Evolutionary conservation across 139 green algal species (phyloP).

Genomic region (Chlorella sp.): DNA sequence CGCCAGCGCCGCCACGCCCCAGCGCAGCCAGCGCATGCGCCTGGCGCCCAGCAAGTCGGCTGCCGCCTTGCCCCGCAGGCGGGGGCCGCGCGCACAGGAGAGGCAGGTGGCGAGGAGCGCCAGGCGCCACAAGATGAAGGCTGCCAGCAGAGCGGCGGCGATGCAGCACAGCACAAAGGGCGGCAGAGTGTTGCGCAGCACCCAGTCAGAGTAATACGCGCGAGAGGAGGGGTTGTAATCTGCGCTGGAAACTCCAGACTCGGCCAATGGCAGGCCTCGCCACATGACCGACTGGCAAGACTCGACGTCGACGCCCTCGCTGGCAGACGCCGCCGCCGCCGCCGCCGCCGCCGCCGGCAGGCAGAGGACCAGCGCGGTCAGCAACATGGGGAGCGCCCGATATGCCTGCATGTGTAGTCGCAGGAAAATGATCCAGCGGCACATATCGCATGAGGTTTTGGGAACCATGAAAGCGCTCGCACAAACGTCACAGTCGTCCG

Average conservation of each 20-base stretch:
- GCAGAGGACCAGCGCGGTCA: no score
- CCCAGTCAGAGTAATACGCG: neutral
- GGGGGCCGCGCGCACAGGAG: slow-evolving; percentile 8
- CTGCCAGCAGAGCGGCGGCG: neutral
- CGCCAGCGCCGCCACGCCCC: neutral
- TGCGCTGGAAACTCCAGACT: neutral
- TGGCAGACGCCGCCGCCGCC: no score
- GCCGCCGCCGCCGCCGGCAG: no score
- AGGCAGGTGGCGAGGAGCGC: neutral
- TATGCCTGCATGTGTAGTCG: no score
- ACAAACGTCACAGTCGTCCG: no score
- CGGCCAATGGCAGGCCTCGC: slow-evolving; percentile 13
- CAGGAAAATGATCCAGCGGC: no score
- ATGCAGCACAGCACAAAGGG: slow-evolving; percentile 7
- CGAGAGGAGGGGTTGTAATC: neutral
- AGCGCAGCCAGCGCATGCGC: slow-evolving; percentile 8
- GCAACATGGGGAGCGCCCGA: no score
- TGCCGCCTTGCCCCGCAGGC: neutral
- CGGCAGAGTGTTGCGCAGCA: slow-evolving; percentile 7
- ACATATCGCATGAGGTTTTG: no score
- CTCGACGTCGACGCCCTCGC: no score
- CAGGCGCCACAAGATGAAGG: neutral
- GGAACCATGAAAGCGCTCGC: no score
- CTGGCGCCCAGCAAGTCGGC: neutral
- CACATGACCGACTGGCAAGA: slow-evolving; percentile 7